Base-by-base conservation (phyloP, 768 basidiomycete species). In the Leccinum subtestaceum region DNA sequence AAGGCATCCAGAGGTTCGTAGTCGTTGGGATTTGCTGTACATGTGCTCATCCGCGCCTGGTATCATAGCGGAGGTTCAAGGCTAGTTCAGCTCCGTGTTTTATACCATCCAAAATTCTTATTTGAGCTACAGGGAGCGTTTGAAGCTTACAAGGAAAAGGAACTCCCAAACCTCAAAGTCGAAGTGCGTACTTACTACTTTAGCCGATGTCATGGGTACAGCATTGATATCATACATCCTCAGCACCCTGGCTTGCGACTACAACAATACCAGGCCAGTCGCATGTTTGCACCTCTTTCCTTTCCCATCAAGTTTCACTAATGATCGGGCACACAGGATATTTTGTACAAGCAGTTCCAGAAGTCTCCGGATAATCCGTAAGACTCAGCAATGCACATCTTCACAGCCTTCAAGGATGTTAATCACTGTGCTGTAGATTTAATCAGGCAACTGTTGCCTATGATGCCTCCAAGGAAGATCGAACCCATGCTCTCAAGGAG, bases 321-420 rank as follows among this genome's bases (percentile, higher is more conserved):
- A 63, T 53, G 32, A 32, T 32, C 34, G 13, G 21, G 7, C 34
- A 8, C 55, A 62, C 69, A 93, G 84, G 95, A 98, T 60, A 75
- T 94, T 52, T 76, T 97, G 51, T 88, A 84, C 83, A 97, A 96
- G 75, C 86, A 93, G 72, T 98, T 98, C 85, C 92, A 97, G 74
- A 98, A 97, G 74, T 88, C 91, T 2, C 92, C 94, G 0, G 95
- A 97, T 61, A 97, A 97, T 74, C 91, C 95, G 94, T 95, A 75
- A 45, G 69, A 89, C 36, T 5, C 13, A 19, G 38, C 4, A 23
- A 50, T 43, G 17, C 9, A 40, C 48, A 32, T 52, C 47, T 57
- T 52, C 56, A 64, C 50, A 25, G 63, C 57, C 5, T 36, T 17
- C 32, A 12, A 32, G 32, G 17, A 60, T 53, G 31, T 49, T 34